Evolutionary conservation across 78 protist genomes (phyloP), one percentile per base, ranked within the genome.

Genomic region (Dictyostelium purpureum): DNA sequence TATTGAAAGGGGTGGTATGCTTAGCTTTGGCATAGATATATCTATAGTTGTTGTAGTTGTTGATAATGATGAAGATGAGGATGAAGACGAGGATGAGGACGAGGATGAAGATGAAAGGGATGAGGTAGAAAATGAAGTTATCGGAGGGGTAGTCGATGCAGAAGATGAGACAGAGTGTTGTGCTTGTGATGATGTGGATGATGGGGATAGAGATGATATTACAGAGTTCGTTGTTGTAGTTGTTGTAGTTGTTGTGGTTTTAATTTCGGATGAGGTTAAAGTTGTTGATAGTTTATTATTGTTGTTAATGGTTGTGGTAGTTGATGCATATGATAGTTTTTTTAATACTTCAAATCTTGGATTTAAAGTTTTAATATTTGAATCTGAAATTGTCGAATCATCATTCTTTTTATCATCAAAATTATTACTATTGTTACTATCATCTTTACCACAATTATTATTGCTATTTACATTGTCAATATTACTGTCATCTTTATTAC

Each of bases 311-410:
- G 66, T 57, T 57, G 77, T 0, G 71, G 71, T 63, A 33, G 87
- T 40, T 24, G 66, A 52, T n/a, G 87, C 35, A 43, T 51, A 66
- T 57, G 88, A 79, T 26, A 79, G 65, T 65, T 79, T 79, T 31
- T 69, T 66, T 31, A 81, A 51, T 31, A 81, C 89, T 51, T 81
- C 89, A 81, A 63, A 81, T 69, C 67, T 69, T 33, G 75, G 89
- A 61, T 77, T 81, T 37, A 31, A 66, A 21, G 77, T 80, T 24
- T 47, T 47, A 47, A 14, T 47, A 3, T 14, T 47, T 47, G 52
- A 47, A 47, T 10, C 7, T 14, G 52, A 14, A 2, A 16, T 26
- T n/a, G 65, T 56, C 2, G 28, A 7, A 75, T 52, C 52, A 54
- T 42, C 57, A 57, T 77, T 77, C 12, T 57, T 59, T 24, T 77